Evolutionary conservation across 306 rosid species (phyloP), one percentile per base, ranked within the genome.

Genomic region (Ormosia emarginata): DNA sequence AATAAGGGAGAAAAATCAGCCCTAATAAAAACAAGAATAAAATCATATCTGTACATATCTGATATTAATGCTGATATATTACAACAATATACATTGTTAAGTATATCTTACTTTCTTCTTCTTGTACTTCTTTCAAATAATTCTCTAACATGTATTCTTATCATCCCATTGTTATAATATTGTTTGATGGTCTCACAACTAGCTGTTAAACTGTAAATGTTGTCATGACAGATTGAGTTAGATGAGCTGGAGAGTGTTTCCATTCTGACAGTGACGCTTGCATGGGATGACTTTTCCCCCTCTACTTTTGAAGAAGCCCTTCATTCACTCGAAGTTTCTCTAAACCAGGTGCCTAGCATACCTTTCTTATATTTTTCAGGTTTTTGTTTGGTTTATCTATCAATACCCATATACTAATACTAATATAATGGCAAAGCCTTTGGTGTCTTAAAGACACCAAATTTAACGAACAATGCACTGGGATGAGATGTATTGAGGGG

Each of bases 201-300:
- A 36, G 57, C 67, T 62, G 44, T 57, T 79, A 12, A 58, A 74
- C 61, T 80, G 43, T 39, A 61, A 61, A 75, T 70, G 6, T 84
- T 50, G 32, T 85, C 72, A 66, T 78, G 52, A 73, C 90, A 95
- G 99, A 85, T 93, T 86, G 99, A 95, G 87, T 85, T 95, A 82
- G 86, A 89, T 77, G 99, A 93, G 90, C 81, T 85, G 82, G 96
- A 93, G 62, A 84, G 85, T 4, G 36, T 85, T 88, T 95, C 99
- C 81, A 63, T 90, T 77, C 81, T 95, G 84, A 89, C 94, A 40
- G 94, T 86, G 88, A 89, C 95, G 72, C 89, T 95, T 78, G 93
- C 92, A 55, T 95, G 99, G 99, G 88, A 86, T 81, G 87, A 88
- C 46, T 88, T 87, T 88, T 86, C 90, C 74, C 84, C 61, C 84